A percentile compares a stretch with the other conserved stretches of the same genome.
phyloP scores from a whole-genome alignment of 805 yeast genomes.

The Hyphopichia homilentoma region DNA sequence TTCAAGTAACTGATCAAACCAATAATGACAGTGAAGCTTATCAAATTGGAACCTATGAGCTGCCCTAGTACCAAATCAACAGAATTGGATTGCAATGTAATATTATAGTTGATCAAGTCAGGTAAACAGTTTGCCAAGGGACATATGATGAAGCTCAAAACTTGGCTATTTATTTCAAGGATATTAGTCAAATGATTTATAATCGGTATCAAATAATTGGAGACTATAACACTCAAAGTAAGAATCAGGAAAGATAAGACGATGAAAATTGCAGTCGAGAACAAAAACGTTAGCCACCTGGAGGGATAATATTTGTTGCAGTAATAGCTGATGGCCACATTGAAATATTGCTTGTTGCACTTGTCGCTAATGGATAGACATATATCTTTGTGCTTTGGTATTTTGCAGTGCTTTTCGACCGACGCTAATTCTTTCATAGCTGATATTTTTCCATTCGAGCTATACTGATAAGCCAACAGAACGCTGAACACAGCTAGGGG shows the following conservation, averaged over 20 bases:
- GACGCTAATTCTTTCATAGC: neutral
- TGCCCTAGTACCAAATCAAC: constrained; percentile 36
- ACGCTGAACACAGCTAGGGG: neutral
- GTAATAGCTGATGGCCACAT: constrained; percentile 24
- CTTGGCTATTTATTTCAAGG: constrained; percentile 22
- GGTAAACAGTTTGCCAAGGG: constrained; percentile 37
- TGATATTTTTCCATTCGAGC: neutral
- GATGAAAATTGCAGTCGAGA: constrained; percentile 11
- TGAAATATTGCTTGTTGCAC: constrained; percentile 23
- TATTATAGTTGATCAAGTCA: constrained; percentile 33
- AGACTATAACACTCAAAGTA: constrained; percentile 29
- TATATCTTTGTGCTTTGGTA: constrained; percentile 1
- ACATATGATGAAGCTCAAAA: constrained; percentile 29
- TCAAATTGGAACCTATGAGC: constrained; percentile 30
- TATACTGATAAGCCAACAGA: constrained; percentile 1
- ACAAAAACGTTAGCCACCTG: constrained; percentile 2
- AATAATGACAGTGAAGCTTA: constrained; percentile 30
- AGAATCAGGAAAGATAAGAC: constrained; percentile 15
- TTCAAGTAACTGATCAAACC: constrained; percentile 25
- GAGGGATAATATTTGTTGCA: constrained; percentile 21
- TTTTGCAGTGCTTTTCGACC: constrained; percentile 2
- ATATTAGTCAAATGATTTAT: constrained; percentile 22
- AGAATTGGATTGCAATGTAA: constrained; percentile 23
- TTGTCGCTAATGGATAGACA: constrained; percentile 14
- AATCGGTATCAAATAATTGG: constrained; percentile 30